phyloP scores from a whole-genome alignment of 192 early-diverging fungal species.

The Diversispora epigaea region DNA sequence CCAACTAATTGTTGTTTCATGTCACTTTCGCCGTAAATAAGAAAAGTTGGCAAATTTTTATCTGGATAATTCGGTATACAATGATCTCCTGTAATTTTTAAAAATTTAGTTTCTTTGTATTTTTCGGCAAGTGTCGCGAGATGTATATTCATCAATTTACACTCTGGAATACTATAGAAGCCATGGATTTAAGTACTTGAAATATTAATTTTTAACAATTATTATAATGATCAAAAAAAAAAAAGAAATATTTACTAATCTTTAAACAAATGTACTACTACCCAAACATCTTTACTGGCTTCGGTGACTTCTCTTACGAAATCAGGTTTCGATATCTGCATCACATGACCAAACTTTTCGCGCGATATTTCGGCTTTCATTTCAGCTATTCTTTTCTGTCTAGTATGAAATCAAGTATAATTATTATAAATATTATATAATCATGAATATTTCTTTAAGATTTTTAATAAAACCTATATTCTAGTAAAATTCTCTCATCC shows the following conservation, averaged over 20 bases:
- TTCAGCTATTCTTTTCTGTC: conserved; percentile 80
- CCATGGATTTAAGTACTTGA: too few species aligned
- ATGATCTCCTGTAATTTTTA: conserved; percentile 89
- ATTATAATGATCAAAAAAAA: too few species aligned
- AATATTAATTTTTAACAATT: too few species aligned
- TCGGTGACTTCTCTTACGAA: conserved; percentile 88
- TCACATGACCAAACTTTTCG: conserved; percentile 83
- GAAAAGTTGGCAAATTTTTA: conserved; percentile 79
- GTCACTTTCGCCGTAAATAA: conserved; percentile 90
- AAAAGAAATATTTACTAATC: conserved; percentile 57
- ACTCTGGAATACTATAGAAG: conserved; percentile 65
- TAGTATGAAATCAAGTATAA: conserved; percentile 11
- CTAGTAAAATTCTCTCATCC: conserved; percentile 80
- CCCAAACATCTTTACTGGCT: conserved; percentile 71
- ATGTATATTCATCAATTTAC: conserved; percentile 78
- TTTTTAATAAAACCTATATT: conserved; percentile 57
- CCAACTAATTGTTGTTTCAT: conserved; percentile 82
- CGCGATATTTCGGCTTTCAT: conserved; percentile 68
- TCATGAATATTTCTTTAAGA: conserved; percentile 1
- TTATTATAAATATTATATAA: neutral
- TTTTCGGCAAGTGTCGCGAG: conserved; percentile 69
- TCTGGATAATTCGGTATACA: conserved; percentile 97
- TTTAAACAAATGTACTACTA: conserved; percentile 66
- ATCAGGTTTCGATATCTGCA: conserved; percentile 90
- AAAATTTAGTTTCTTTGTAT: conserved; percentile 89